Evolutionary conservation across 2,329 filamentous ascomycete genomes (phyloP).

Genomic region (Colletotrichum sp.): DNA sequence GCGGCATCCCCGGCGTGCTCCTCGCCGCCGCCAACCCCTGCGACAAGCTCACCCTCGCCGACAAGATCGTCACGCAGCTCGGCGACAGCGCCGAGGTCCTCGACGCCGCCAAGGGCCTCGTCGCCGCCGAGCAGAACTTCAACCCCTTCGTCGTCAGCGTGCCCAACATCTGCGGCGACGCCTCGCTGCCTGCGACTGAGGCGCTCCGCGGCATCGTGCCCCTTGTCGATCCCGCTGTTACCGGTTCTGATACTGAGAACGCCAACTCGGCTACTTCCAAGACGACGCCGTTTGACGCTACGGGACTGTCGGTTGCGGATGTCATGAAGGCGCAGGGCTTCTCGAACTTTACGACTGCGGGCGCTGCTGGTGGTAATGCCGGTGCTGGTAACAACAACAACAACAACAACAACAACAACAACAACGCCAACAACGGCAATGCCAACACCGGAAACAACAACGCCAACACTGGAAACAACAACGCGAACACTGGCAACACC

Average conservation of each 20-base stretch:
- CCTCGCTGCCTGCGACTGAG: conserved; percentile 63
- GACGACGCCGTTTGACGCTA: conserved; percentile 59
- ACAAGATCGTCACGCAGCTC: conserved; percentile 66
- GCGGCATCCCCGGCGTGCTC: conserved; percentile 64
- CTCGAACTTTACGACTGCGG: conserved; percentile 60
- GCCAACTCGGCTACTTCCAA: conserved; percentile 61
- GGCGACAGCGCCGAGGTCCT: conserved; percentile 65
- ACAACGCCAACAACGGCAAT: too few relatives aligned
- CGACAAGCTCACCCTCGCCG: conserved; percentile 68
- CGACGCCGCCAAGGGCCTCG: conserved; percentile 65
- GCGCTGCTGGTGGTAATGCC: conserved; percentile 29
- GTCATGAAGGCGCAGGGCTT: conserved; percentile 68
- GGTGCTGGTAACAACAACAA: neutral
- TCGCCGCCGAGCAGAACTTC: conserved; percentile 76
- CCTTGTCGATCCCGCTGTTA: conserved; percentile 69
- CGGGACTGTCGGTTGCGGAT: conserved; percentile 70
- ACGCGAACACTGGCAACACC: conserved; percentile 11
- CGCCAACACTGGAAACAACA: conserved; percentile 30
- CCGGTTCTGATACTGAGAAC: conserved; percentile 62
- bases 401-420: conserved; percentile 3
- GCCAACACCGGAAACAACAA: conserved; percentile 19
- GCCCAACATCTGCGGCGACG: conserved; percentile 68
- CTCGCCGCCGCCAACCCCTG: conserved; percentile 71
- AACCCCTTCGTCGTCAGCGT: conserved; percentile 67
- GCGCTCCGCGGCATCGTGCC: conserved; percentile 71